phyloP scores from a whole-genome alignment of 2,329 filamentous ascomycete genomes.

The Pseudomassariella vexata region DNA sequence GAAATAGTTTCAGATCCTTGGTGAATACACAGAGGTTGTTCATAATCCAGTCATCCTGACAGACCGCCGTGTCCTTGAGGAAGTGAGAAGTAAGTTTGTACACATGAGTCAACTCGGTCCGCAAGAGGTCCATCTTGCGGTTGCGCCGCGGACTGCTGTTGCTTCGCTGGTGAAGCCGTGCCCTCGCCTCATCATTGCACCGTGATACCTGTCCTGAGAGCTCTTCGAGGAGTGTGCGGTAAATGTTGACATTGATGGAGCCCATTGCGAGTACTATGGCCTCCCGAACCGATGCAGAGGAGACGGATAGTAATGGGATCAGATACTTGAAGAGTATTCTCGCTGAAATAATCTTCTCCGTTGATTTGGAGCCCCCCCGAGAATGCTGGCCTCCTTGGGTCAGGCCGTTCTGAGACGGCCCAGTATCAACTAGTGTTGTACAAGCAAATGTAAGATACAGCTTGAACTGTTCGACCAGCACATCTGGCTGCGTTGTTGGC shows the following conservation, averaged over 20 bases:
- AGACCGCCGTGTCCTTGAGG: constrained; percentile 69
- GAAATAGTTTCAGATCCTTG: constrained; percentile 86
- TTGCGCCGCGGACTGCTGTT: constrained; percentile 78
- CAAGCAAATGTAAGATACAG: constrained; percentile 95
- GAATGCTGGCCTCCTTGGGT: constrained; percentile 64
- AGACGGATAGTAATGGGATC: constrained; percentile 77
- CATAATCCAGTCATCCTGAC: constrained; percentile 84
- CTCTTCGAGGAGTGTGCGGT: constrained; percentile 83
- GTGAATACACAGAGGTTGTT: constrained; percentile 84
- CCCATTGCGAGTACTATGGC: constrained; percentile 89
- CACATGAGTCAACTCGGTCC: constrained; percentile 93
- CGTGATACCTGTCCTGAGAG: constrained; percentile 79
- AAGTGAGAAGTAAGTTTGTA: constrained; percentile 93
- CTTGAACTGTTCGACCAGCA: constrained; percentile 96
- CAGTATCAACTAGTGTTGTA: constrained; percentile 83
- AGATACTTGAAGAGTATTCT: constrained; percentile 85
- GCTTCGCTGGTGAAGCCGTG: constrained; percentile 79
- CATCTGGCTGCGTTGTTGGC: constrained; percentile 71
- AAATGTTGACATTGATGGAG: constrained; percentile 91
- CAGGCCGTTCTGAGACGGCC: constrained; percentile 53
- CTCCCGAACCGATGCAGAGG: constrained; percentile 75
- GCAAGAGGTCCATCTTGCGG: constrained; percentile 75
- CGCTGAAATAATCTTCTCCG: constrained; percentile 80
- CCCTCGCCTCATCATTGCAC: constrained; percentile 84
- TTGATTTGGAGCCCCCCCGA: constrained; percentile 71